phyloP scores from a whole-genome alignment of 1,139 yeast species.

The Lodderomyces orthopsilosis region DNA sequence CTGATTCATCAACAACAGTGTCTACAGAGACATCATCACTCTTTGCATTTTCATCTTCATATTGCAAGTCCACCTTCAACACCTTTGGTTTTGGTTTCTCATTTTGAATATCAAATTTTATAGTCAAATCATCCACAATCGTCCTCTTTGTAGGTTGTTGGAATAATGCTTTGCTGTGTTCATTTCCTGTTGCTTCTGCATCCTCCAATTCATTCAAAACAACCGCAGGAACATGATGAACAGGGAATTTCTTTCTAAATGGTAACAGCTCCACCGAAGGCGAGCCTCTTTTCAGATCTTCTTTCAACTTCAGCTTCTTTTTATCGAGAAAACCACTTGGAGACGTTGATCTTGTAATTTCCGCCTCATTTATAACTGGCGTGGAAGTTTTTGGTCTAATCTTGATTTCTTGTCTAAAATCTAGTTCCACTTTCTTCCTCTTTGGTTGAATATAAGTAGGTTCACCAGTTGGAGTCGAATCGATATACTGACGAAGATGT shows the following conservation, averaged over 20 bases:
- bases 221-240: constrained; percentile 37
- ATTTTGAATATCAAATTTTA: constrained; percentile 42
- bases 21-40: constrained; percentile 14
- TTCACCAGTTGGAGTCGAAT: constrained; percentile 41
- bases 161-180: background rate
- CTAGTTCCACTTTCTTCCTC: constrained; percentile 11
- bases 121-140: constrained; percentile 35
- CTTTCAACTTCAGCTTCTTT: background rate
- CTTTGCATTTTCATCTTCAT: constrained; percentile 19
- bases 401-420: constrained; percentile 1
- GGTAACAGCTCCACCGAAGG: constrained; percentile 6
- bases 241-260: constrained; percentile 29
- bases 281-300: constrained; percentile 5
- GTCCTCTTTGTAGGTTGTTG: constrained; percentile 39
- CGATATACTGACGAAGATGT: constrained; percentile 43
- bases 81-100: constrained; percentile 29
- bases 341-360: background rate
- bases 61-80: constrained; percentile 30
- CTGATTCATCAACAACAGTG: constrained; percentile 12
- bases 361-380: background rate
- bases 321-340: background rate
- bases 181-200: constrained; percentile 18
- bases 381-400: background rate
- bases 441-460: constrained; percentile 20
- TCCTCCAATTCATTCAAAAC: constrained; percentile 19